Conservation (phyloP, 805 yeast species). For the Suhomyces sp. region DNA sequence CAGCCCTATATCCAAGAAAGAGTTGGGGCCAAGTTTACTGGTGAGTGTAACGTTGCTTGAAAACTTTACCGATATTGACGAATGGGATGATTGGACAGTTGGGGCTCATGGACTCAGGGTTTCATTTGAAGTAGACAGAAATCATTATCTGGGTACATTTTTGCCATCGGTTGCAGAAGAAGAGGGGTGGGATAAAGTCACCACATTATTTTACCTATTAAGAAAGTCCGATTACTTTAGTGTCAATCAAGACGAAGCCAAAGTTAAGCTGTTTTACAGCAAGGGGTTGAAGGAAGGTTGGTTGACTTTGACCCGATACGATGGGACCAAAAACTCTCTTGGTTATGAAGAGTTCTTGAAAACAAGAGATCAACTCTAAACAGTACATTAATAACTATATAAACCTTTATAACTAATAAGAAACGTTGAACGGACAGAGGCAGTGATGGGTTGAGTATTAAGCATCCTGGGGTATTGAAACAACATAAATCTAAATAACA, state of each 20-base stretch:
- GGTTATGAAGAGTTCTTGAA: slow-evolving; percentile 20
- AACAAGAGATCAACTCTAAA: slow-evolving; percentile 9
- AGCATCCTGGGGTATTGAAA: neutral
- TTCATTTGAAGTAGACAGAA: slow-evolving; percentile 40
- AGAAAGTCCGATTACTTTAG: slow-evolving; percentile 59
- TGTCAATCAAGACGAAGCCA: neutral
- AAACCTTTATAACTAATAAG: neutral
- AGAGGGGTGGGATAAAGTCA: slow-evolving; percentile 73
- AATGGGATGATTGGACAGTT: slow-evolving; percentile 69
- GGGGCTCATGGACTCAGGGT: slow-evolving; percentile 82
- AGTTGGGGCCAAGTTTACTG: slow-evolving; percentile 48
- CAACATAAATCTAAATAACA: neutral
- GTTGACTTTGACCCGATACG: slow-evolving; percentile 32
- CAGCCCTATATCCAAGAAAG: slow-evolving; percentile 54
- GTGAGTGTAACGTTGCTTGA: slow-evolving; percentile 65
- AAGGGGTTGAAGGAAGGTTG: slow-evolving; percentile 32
- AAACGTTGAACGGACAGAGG: neutral
- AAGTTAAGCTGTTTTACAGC: slow-evolving; percentile 20
- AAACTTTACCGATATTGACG: slow-evolving; percentile 51
- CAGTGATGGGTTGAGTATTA: neutral
- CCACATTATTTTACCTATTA: slow-evolving; percentile 69
- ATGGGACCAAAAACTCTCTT: slow-evolving; percentile 31
- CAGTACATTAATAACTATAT: neutral
- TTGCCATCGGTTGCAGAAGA: slow-evolving; percentile 88
- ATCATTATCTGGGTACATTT: slow-evolving; percentile 68